Conservation (phyloP, 306 rosid species). For the Prunus dulcis region DNA sequence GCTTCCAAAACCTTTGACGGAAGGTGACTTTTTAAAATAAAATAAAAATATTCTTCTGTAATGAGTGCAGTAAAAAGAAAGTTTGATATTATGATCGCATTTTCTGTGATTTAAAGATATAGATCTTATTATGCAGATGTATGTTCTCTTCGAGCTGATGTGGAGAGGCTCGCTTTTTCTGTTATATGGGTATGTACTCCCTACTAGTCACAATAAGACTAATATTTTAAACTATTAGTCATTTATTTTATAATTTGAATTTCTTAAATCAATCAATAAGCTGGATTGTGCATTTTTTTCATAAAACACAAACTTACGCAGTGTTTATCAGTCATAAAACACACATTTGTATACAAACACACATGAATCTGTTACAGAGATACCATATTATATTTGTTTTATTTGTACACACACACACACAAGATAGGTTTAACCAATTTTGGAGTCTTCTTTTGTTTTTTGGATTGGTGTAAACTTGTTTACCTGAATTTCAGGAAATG, state of each 20-base stretch:
- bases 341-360: not conserved
- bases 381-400: not conserved
- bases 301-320: not conserved
- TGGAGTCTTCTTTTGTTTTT: conserved; percentile 3
- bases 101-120: conserved; percentile 6
- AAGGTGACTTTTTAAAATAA: conserved; percentile 47
- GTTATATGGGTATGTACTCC: conserved; percentile 79
- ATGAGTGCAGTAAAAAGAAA: not conserved
- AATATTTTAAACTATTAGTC: conserved; percentile 1
- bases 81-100: not conserved
- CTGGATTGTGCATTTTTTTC: not conserved
- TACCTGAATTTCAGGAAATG: conserved; percentile 72
- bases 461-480: not conserved
- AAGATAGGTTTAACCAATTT: not conserved
- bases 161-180: conserved; percentile 96
- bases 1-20: conserved; percentile 98
- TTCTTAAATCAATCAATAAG: not conserved
- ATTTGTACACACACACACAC: not conserved
- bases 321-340: not conserved
- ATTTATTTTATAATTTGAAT: not conserved
- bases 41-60: not conserved
- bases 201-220: not conserved
- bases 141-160: conserved; percentile 97
- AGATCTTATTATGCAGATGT: conserved; percentile 54
- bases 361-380: not conserved